Conservation (phyloP, 2,329 filamentous ascomycete species). For the Aspergillus piperis region DNA sequence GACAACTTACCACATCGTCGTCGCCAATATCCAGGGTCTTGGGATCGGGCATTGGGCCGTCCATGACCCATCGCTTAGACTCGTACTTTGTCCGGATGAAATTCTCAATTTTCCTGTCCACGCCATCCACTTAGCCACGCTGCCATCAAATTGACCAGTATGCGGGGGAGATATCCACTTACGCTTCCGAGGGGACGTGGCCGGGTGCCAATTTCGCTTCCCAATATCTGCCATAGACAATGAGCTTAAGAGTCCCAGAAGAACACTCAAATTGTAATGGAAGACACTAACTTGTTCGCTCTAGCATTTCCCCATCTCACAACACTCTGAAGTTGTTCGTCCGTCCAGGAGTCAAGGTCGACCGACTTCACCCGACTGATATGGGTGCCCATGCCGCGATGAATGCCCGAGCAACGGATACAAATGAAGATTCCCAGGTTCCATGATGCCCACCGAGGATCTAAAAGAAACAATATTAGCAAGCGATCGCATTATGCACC, state of each 20-base stretch:
- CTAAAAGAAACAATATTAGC: slow-evolving; percentile 49
- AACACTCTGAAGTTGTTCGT: slow-evolving; percentile 93
- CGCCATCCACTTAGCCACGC: slow-evolving; percentile 15
- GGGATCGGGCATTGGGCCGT: slow-evolving; percentile 92
- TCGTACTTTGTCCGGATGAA: slow-evolving; percentile 99
- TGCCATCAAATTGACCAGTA: background rate
- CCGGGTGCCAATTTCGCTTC: slow-evolving; percentile 89
- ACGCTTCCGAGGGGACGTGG: slow-evolving; percentile 88
- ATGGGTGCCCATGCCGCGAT: slow-evolving; percentile 98
- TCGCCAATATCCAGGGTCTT: slow-evolving; percentile 83
- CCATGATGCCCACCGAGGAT: slow-evolving; percentile 99
- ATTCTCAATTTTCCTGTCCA: slow-evolving; percentile 85
- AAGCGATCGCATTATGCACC: background rate
- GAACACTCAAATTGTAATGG: slow-evolving; percentile 7
- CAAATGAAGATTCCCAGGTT: slow-evolving; percentile 96
- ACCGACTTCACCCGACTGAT: slow-evolving; percentile 98
- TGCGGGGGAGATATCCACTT: slow-evolving; percentile 29
- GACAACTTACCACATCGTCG: slow-evolving; percentile 71
- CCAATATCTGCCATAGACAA: slow-evolving; percentile 65
- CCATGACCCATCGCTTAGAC: slow-evolving; percentile 99
- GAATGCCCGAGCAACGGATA: slow-evolving; percentile 97
- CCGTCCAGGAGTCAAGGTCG: slow-evolving; percentile 96
- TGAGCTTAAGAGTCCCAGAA: slow-evolving; percentile 14
- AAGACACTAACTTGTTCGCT: slow-evolving; percentile 75
- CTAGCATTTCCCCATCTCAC: slow-evolving; percentile 93